These are phyloP conservation scores for Litsea cubeba DNA, from an alignment of 164 flowering plant genomes.

Conservation along the genomic window DNA sequence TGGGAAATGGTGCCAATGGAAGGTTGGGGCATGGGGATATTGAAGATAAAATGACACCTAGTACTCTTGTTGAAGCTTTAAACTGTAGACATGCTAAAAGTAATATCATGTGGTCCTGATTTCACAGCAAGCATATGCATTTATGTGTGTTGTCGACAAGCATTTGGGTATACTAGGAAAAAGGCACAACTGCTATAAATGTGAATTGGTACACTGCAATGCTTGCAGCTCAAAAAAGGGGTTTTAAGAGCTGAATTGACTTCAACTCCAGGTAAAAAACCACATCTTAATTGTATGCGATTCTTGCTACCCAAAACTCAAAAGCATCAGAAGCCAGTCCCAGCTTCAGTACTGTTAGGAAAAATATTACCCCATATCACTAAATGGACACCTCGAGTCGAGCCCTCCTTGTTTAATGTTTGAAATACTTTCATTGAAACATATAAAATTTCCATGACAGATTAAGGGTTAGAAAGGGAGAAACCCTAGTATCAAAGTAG, in stretches of 20 bases:
- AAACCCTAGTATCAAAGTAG: too few species aligned
- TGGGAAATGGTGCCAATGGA: constrained; percentile 55
- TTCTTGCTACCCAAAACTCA: constrained; percentile 45
- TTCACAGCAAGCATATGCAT: constrained; percentile 52
- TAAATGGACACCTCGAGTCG: constrained; percentile 23
- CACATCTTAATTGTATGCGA: constrained; percentile 58
- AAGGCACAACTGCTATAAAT: constrained; percentile 50
- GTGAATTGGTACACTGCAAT: constrained; percentile 47
- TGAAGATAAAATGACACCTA: constrained; percentile 43
- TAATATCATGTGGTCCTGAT: constrained; percentile 45
- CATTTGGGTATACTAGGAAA: constrained; percentile 51
- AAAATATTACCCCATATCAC: constrained; percentile 23
- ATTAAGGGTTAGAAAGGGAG: too few species aligned
- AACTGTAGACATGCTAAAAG: constrained; percentile 47
- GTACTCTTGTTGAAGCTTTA: constrained; percentile 42
- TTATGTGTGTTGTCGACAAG: constrained; percentile 48
- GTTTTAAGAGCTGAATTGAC: constrained; percentile 42
- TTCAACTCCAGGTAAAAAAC: constrained; percentile 44
- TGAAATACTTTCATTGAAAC: too few species aligned
- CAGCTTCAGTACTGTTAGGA: constrained; percentile 24
- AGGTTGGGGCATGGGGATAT: constrained; percentile 12
- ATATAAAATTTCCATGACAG: too few species aligned
- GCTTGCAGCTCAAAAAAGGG: constrained; percentile 47
- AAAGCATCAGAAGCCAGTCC: constrained; percentile 42
- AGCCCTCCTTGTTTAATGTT: too few species aligned